These are phyloP conservation scores for Apiospora sp. DNA, from an alignment of 2,329 filamentous ascomycete species.

Conservation along the genomic window DNA sequence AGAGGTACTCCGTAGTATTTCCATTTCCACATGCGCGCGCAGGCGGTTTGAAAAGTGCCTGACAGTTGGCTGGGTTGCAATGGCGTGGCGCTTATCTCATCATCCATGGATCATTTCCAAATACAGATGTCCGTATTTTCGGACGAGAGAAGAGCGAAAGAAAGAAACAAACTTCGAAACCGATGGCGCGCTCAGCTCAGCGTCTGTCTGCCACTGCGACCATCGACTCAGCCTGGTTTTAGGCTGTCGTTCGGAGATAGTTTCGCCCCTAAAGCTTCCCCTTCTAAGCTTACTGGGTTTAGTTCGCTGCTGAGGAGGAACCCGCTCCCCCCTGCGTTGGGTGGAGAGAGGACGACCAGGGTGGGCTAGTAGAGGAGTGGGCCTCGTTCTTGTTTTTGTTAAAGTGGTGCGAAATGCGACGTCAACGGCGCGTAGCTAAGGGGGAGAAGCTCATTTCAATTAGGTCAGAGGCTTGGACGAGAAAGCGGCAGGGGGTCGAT, in stretches of 20 bases:
- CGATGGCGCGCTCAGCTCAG: too few species aligned
- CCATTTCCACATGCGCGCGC: neutral
- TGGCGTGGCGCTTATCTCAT: conserved; percentile 15
- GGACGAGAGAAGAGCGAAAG: too few species aligned
- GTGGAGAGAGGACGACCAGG: too few species aligned
- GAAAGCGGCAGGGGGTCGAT: neutral
- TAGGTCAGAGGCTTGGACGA: conserved; percentile 10
- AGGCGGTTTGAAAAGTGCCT: too few species aligned
- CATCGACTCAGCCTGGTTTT: conserved; percentile 26
- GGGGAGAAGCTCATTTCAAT: neutral
- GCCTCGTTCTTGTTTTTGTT: conserved; percentile 1
- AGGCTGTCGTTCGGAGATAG: conserved; percentile 23
- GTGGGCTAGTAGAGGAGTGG: too few species aligned
- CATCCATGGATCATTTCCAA: neutral
- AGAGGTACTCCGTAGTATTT: neutral
- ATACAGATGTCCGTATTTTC: too few species aligned
- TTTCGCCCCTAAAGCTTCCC: neutral
- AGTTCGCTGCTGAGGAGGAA: neutral
- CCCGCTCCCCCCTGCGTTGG: neutral
- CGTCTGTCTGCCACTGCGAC: too few species aligned
- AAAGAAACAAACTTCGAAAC: too few species aligned
- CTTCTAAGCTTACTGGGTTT: neutral
- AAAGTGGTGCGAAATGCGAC: conserved; percentile 12
- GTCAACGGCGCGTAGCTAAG: conserved; percentile 7
- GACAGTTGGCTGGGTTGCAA: too few species aligned